Evolutionary conservation across 176 grass and related monocot species (phyloP).

Genomic region (Oryza punctata): DNA sequence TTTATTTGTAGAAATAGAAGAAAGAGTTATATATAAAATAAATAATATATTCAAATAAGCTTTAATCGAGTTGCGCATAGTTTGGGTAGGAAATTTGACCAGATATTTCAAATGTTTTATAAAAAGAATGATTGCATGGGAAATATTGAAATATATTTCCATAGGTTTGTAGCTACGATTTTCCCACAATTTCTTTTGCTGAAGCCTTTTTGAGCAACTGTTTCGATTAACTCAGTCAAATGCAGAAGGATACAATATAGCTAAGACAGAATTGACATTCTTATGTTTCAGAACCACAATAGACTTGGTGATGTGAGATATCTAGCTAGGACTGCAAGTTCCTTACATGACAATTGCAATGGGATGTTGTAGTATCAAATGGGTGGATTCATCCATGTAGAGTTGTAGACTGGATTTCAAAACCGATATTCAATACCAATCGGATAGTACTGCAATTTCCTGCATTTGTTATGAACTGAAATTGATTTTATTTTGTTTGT

Average conservation of each 20-base stretch:
- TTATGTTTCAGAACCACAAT: neutral
- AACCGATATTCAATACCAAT: neutral
- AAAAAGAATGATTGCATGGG: neutral
- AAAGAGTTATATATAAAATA: neutral
- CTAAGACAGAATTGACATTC: neutral
- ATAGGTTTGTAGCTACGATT: neutral
- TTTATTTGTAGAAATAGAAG: too few relatives aligned
- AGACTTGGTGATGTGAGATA: neutral
- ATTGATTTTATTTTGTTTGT: neutral
- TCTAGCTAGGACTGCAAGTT: neutral
- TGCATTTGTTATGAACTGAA: neutral
- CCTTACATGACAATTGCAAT: neutral
- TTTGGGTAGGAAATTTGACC: neutral
- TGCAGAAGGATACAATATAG: neutral
- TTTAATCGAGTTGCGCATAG: neutral
- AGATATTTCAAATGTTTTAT: neutral
- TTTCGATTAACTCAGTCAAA: neutral
- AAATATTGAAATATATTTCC: neutral
- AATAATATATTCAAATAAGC: neutral
- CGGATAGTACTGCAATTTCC: neutral
- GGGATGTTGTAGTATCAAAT: neutral
- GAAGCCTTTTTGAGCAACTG: neutral
- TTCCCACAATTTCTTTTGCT: too few relatives aligned
- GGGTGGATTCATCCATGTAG: neutral
- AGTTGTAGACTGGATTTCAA: neutral